Evolutionary conservation across 192 early-diverging fungal genomes (phyloP), one percentile per base, ranked within the genome.

Genomic region (Backusella morwellensis): DNA sequence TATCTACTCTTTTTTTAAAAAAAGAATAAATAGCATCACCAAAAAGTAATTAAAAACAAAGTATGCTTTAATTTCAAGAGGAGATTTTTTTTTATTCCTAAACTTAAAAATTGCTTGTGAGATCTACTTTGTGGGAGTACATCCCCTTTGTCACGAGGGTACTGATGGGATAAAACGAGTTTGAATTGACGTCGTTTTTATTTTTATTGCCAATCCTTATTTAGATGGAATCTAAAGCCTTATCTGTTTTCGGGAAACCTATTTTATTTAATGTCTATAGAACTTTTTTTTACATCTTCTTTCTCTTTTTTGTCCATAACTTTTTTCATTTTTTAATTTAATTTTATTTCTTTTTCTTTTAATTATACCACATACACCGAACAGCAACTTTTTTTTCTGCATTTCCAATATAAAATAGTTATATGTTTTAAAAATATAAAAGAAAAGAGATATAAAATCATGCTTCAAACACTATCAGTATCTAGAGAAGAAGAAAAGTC

Each of bases 151-250:
- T 63, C 56, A 63, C 56, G 56, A 63, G 56, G 56, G 12, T 26
- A 26, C 56, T 26, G 21, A 29, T 63, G 56, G 56, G 26, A 23
- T 63, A 63, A 63, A 63, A 63, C 56, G 56, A 63, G 56, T 63
- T 63, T 63, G 56, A 63, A 63, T 63, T 63, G 56, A 63, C 56
- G 56, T 63, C 56, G 56, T 26, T 63, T 63, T 63, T 63, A 23
- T 63, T 63, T 63, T 63, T 63, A 63, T 63, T 63, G 56, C 56
- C 56, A 63, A 63, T 29, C 56, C 56, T 63, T 29, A 63, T 63
- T 29, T 63, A 63, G 56, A 63, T 63, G 56, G 56, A 29, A 29
- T 26, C 23, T 8, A 63, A 59, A 59, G 56, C 56, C 56, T 63
- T 63, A 63, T 63, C 56, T 63, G 56, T 63, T 63, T 63, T 63